Percentiles rank a stretch among this genome's conserved stretches.
These are phyloP conservation scores for Chaetoscypha palmicola DNA, from an alignment of 2,329 filamentous ascomycete species.

Conservation along the genomic window DNA sequence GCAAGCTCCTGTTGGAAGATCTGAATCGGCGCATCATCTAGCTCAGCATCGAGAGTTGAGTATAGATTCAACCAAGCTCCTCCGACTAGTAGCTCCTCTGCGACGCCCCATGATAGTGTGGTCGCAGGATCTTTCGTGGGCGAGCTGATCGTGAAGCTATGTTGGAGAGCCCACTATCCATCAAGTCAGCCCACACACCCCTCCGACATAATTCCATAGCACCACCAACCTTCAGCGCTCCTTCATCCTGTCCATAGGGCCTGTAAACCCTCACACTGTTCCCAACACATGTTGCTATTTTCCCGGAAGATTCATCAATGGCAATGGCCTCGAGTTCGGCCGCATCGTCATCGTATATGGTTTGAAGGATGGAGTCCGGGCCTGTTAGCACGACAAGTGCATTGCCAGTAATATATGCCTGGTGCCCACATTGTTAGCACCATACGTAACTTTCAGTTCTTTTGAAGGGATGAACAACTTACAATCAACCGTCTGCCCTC, in stretches of 20 bases:
- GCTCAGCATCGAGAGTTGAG: slow-evolving; percentile 34
- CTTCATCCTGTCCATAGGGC: slow-evolving; percentile 63
- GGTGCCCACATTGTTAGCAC: slow-evolving; percentile 1
- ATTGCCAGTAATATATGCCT: slow-evolving; percentile 87
- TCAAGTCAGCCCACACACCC: slow-evolving; percentile 17
- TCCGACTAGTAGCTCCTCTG: slow-evolving; percentile 78
- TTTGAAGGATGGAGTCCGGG: slow-evolving; percentile 72
- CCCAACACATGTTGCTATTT: slow-evolving; percentile 70
- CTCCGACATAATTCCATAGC: slow-evolving; percentile 6
- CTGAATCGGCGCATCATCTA: slow-evolving; percentile 37
- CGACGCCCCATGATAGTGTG: slow-evolving; percentile 78
- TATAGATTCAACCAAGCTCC: slow-evolving; percentile 66
- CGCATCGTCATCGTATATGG: slow-evolving; percentile 76
- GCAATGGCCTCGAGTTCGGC: slow-evolving; percentile 61
- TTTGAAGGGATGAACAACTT: slow-evolving; percentile 29
- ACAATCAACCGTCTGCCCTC: slow-evolving; percentile 66
- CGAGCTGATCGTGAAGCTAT: slow-evolving; percentile 45
- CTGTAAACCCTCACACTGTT: slow-evolving; percentile 68
- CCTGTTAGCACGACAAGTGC: slow-evolving; percentile 77
- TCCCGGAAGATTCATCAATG: slow-evolving; percentile 75
- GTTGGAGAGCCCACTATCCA: slow-evolving; percentile 56
- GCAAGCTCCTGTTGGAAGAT: slow-evolving; percentile 73
- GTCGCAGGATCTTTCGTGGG: slow-evolving; percentile 36
- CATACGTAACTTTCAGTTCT: neutral
- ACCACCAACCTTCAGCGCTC: slow-evolving; percentile 61